Conservation (phyloP, 2,329 filamentous ascomycete genomes). For the Cladosporium phlei region DNA sequence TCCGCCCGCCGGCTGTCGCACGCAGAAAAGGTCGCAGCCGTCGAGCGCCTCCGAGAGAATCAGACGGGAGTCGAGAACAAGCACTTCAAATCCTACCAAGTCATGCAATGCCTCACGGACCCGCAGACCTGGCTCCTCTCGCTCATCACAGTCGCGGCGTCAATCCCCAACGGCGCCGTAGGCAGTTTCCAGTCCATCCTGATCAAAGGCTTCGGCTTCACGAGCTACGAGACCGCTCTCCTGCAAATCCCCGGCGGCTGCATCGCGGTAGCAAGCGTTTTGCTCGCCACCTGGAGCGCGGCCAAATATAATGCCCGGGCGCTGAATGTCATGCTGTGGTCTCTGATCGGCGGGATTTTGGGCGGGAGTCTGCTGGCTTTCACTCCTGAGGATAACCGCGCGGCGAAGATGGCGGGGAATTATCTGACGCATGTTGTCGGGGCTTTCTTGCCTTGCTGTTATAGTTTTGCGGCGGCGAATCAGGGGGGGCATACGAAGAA, state of each 20-base stretch:
- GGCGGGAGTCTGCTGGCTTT: constrained; percentile 52
- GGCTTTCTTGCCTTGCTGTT: constrained; percentile 31
- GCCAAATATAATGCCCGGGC: constrained; percentile 37
- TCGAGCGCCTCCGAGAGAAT: constrained; percentile 48
- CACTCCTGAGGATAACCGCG: constrained; percentile 33
- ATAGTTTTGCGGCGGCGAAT: constrained; percentile 28
- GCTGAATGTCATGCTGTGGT: constrained; percentile 25
- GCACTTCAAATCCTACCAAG: constrained; percentile 50
- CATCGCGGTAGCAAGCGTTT: constrained; percentile 46
- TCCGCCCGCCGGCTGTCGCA: constrained; percentile 53
- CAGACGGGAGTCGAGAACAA: constrained; percentile 38
- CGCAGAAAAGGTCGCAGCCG: constrained; percentile 54
- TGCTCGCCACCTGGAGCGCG: constrained; percentile 37
- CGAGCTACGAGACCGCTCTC: constrained; percentile 52
- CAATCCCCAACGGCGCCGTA: constrained; percentile 55
- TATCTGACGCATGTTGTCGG: constrained; percentile 33
- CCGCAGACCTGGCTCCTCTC: constrained; percentile 58
- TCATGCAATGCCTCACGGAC: constrained; percentile 52
- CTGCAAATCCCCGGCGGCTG: constrained; percentile 61
- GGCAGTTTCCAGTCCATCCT: constrained; percentile 57
- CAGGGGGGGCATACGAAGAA: constrained; percentile 36
- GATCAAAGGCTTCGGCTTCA: constrained; percentile 54
- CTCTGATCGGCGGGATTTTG: constrained; percentile 34
- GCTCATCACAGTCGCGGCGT: constrained; percentile 41
- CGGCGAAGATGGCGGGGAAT: constrained; percentile 35